Base-by-base conservation (phyloP, 2,329 filamentous ascomycete species). In the Clarireedia sp. region DNA sequence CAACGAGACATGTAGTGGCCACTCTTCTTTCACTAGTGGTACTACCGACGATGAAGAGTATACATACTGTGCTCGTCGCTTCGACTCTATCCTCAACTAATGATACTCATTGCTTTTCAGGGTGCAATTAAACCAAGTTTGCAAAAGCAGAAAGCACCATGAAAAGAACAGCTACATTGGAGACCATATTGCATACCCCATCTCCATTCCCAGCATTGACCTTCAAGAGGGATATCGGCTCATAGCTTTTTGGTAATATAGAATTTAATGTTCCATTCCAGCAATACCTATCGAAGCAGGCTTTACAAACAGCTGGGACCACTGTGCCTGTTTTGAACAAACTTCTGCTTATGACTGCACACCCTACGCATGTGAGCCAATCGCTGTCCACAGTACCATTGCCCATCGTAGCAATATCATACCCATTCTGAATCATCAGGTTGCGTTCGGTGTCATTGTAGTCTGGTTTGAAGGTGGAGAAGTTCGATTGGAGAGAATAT, bases 351-450 rank as follows among this genome's bases (percentile, higher is more conserved):
- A 97, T 77, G 44, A 95, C 84, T 8, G 92, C 94, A 71, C 92
- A 97, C 23, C 86, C 90, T 4, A 96, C 86, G 64, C 92, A 97
- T 2, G 82, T 77, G 0, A 86, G 78, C 92, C 92, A 97, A 60
- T 86, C 71, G 2, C 71, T 64, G 68, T 95, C 86, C 3, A 85
- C 68, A 0, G 89, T 91, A 51, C 78, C 81, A 72, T 96, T 96
- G 51, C 81, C 89, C 75, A 87, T 85, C 0, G 91, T 96, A 3
- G 81, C 91, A n/a, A 86, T 81, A 62, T 94, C 81, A 73, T 87
- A 94, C 19, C 90, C 92, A 72, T 99, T 97, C 62, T 81, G 71
- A 66, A 99, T 90, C 67, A 95, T 88, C 60, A 79, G 78, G 68
- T 96, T 82, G 59, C 92, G 87, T 72, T 89, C 72, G 1, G 68